Conservation (phyloP, 1,284 basidiomycete species). For the Entoloma clypeatum region DNA sequence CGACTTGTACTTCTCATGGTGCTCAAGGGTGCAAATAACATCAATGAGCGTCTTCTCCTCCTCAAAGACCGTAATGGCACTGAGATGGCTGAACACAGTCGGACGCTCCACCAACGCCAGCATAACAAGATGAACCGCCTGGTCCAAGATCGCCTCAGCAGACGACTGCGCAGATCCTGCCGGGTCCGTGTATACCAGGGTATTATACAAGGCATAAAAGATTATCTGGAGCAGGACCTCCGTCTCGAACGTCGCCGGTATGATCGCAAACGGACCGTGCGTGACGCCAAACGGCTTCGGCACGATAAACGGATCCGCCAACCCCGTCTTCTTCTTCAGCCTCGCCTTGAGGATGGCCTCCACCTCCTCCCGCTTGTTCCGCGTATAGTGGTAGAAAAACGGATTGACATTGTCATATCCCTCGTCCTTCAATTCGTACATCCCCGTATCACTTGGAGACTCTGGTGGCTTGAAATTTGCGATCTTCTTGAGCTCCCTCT, state of each 20-base stretch:
- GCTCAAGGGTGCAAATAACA: slow-evolving; percentile 72
- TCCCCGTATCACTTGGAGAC: slow-evolving; percentile 73
- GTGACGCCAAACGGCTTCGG: slow-evolving; percentile 67
- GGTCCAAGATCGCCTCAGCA: slow-evolving; percentile 86
- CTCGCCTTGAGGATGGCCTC: slow-evolving; percentile 74
- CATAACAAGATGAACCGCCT: slow-evolving; percentile 83
- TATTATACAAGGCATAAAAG: slow-evolving; percentile 73
- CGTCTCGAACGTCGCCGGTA: slow-evolving; percentile 61
- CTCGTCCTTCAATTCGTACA: slow-evolving; percentile 86
- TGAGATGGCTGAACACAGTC: slow-evolving; percentile 55
- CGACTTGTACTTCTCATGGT: slow-evolving; percentile 66
- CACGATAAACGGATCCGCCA: slow-evolving; percentile 67
- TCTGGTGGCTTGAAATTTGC: slow-evolving; percentile 84
- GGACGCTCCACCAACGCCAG: slow-evolving; percentile 72
- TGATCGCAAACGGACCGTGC: slow-evolving; percentile 61
- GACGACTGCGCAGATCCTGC: slow-evolving; percentile 60
- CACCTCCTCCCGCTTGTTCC: slow-evolving; percentile 95
- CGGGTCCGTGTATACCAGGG: slow-evolving; percentile 57
- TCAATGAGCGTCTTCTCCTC: slow-evolving; percentile 64
- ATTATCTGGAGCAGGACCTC: slow-evolving; percentile 71
- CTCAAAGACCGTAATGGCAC: slow-evolving; percentile 52
- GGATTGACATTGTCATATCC: slow-evolving; percentile 88
- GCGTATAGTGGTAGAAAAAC: slow-evolving; percentile 94
- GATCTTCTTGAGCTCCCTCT: slow-evolving; percentile 76
- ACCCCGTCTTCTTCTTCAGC: slow-evolving; percentile 62